Evolutionary conservation across 2,329 filamentous ascomycete species (phyloP), one percentile per base, ranked within the genome.

Genomic region (Pseudogymnoascus verrucosus): DNA sequence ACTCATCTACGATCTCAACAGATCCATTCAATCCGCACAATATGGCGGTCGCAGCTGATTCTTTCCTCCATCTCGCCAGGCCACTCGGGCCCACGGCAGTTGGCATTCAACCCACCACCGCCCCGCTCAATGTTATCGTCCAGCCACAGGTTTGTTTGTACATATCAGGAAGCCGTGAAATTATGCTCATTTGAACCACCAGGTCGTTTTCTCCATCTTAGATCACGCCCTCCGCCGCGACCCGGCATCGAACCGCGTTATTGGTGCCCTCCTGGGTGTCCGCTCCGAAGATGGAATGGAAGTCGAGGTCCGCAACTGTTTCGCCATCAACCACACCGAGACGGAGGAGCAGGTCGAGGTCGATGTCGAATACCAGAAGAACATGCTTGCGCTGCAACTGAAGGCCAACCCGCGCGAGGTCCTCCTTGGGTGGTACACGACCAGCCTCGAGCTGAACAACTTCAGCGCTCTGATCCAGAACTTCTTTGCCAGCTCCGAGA

Each of bases 351-450:
- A 99, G 79, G 95, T 99, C 73, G 95, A 99, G 79, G 95, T 99
- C 68, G 95, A 99, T 76, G 96, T 99, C 84, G 95, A 99, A 79
- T 99, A 98, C 79, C 95, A 99, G 81, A 98, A 98, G 85, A 93
- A 93, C 78, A 99, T 99, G 95, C 88, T 98, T 64, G 89, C 90
- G 65, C 82, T 99, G 71, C 93, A 96, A 76, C 87, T 98, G 70
- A 93, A 93, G 79, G 93, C 93, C 64, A 90, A 92, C 77, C 95
- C 95, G 61, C 91, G 92, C 78, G 95, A 99, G 79, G 87, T 92
- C 63, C 85, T 99, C 65, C 89, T 99, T 67, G 95, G 95, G 74
- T 99, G 95, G 95, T 99, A 99, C 80, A 96, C 95, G 68, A 99
- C 95, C 60, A 93, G 90, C 74, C 89, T 91, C 76, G 93, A 98